A percentile compares a stretch with the other conserved stretches of the same genome.
Evolutionary conservation across 2,329 filamentous ascomycete genomes (phyloP).

Genomic region (Didymella pomorum): DNA sequence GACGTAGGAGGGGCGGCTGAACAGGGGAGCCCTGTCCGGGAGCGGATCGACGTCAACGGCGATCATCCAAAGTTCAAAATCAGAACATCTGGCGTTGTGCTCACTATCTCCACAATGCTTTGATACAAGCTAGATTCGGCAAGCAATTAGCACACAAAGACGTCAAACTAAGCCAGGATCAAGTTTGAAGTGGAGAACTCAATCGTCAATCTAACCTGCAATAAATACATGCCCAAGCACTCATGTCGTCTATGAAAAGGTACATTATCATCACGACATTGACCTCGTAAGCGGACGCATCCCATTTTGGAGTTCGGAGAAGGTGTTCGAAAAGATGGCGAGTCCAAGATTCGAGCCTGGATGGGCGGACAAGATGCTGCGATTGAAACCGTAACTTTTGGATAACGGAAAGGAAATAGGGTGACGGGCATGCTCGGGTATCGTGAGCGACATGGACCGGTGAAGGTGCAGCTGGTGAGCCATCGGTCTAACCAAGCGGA

Average conservation of each 20-base stretch:
- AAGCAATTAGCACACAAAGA: neutral
- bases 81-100: neutral
- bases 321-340: slow-evolving; percentile 36
- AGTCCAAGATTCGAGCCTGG: slow-evolving; percentile 33
- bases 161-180: neutral
- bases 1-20: slow-evolving; percentile 47
- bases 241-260: slow-evolving; percentile 38
- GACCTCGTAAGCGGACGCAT: slow-evolving; percentile 18
- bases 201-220: slow-evolving; percentile 40
- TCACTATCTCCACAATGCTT: neutral
- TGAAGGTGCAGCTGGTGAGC: slow-evolving; percentile 29
- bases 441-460: slow-evolving; percentile 28
- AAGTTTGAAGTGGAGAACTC: slow-evolving; percentile 32
- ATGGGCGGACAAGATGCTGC: slow-evolving; percentile 28
- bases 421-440: slow-evolving; percentile 33
- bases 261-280: slow-evolving; percentile 27
- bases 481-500: slow-evolving; percentile 28
- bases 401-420: slow-evolving; percentile 30
- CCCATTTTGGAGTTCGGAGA: slow-evolving; percentile 24
- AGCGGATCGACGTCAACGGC: slow-evolving; percentile 32
- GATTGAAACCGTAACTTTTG: slow-evolving; percentile 47
- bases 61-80: slow-evolving; percentile 21
- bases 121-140: neutral
- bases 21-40: slow-evolving; percentile 30
- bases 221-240: slow-evolving; percentile 48